Evolutionary conservation across 257 asterid genomes (phyloP).

Genomic region (Avicennia marina): DNA sequence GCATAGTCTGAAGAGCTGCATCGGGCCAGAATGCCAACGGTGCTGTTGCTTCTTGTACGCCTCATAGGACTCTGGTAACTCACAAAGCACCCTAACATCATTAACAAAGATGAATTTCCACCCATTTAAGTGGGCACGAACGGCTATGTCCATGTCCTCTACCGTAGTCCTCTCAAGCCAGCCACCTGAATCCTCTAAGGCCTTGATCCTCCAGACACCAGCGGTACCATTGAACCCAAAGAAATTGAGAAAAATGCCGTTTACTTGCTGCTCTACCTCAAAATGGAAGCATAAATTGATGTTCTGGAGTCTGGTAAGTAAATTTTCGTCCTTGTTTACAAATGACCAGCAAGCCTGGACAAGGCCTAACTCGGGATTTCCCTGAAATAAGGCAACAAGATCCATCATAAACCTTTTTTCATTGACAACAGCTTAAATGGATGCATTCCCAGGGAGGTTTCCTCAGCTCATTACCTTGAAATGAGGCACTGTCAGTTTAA

Average conservation of each 20-base stretch:
- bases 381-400: slow-evolving; percentile 24
- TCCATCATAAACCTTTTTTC: not conserved
- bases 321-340: slow-evolving; percentile 43
- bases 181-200: slow-evolving; percentile 46
- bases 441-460: not conserved
- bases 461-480: slow-evolving; percentile 52
- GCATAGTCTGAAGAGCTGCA: slow-evolving; percentile 44
- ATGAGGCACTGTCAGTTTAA: slow-evolving; percentile 69
- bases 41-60: slow-evolving; percentile 50
- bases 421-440: too few species aligned
- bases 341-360: slow-evolving; percentile 49
- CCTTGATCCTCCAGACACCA: slow-evolving; percentile 54
- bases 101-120: slow-evolving; percentile 41
- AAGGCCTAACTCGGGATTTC: slow-evolving; percentile 37
- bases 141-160: slow-evolving; percentile 49
- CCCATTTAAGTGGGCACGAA: slow-evolving; percentile 42
- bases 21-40: slow-evolving; percentile 52
- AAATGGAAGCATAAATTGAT: slow-evolving; percentile 44
- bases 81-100: slow-evolving; percentile 45
- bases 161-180: slow-evolving; percentile 54
- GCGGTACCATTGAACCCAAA: slow-evolving; percentile 51
- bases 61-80: slow-evolving; percentile 43
- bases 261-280: slow-evolving; percentile 52
- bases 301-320: slow-evolving; percentile 40
- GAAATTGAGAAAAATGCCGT: slow-evolving; percentile 34